Percentiles rank a stretch among this genome's conserved stretches.
Conservation (phyloP, 2,329 filamentous ascomycete species). For the Pseudogymnoascus sp. region DNA sequence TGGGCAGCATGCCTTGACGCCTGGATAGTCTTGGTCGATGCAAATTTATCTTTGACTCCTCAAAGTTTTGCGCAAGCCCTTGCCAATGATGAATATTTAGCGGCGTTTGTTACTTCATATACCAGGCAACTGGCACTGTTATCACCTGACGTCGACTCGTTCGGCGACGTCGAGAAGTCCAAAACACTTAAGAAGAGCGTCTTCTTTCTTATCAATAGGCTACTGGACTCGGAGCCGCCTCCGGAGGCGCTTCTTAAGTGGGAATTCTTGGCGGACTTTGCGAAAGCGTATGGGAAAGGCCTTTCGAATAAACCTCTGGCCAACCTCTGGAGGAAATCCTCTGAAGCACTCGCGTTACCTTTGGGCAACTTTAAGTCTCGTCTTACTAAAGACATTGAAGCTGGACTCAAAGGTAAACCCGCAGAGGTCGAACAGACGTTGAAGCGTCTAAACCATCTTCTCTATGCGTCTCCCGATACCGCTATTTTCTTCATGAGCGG, state of each 20-base stretch:
- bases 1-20: slow-evolving; percentile 73
- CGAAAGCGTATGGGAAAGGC: slow-evolving; percentile 57
- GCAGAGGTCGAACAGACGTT: slow-evolving; percentile 48
- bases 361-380: slow-evolving; percentile 54
- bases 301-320: slow-evolving; percentile 45
- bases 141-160: slow-evolving; percentile 15
- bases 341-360: slow-evolving; percentile 44
- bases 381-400: slow-evolving; percentile 57
- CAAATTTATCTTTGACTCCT: slow-evolving; percentile 54
- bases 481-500: slow-evolving; percentile 67
- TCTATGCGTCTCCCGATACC: slow-evolving; percentile 52
- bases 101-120: slow-evolving; percentile 60
- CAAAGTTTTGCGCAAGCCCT: slow-evolving; percentile 46
- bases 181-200: slow-evolving; percentile 51
- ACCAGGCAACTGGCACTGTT: slow-evolving; percentile 46
- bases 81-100: slow-evolving; percentile 50
- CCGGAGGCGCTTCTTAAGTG: slow-evolving; percentile 50
- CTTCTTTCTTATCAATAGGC: slow-evolving; percentile 57
- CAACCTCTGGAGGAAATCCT: slow-evolving; percentile 45
- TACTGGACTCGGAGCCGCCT: slow-evolving; percentile 41
- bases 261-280: slow-evolving; percentile 60
- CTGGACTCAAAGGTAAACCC: slow-evolving; percentile 48
- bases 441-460: slow-evolving; percentile 53
- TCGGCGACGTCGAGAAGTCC: slow-evolving; percentile 27
- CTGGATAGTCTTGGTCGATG: slow-evolving; percentile 62